These are phyloP conservation scores for Helminthosporium solani DNA, from an alignment of 2,329 filamentous ascomycete species.

Conservation along the genomic window DNA sequence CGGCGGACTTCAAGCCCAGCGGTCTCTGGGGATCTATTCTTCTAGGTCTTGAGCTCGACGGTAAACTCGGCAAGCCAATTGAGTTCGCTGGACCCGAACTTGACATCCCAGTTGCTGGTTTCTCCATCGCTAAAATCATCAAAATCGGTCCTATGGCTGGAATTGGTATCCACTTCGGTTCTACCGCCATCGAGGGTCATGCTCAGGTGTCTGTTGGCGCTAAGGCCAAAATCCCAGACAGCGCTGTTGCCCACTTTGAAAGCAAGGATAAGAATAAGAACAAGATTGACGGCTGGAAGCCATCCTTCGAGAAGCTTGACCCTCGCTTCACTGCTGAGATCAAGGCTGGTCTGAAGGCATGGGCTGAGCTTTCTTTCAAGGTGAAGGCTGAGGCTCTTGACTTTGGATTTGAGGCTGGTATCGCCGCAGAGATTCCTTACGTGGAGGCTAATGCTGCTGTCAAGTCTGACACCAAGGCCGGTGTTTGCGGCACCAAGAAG, in stretches of 20 bases:
- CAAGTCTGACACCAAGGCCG: neutral
- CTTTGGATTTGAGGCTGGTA: neutral
- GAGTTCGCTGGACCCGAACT: conserved; percentile 24
- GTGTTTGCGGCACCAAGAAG: neutral
- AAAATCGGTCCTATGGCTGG: conserved; percentile 24
- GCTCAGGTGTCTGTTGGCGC: conserved; percentile 17
- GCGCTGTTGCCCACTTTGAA: conserved; percentile 15
- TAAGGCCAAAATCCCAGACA: conserved; percentile 20
- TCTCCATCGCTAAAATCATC: conserved; percentile 19
- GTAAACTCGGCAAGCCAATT: conserved; percentile 21
- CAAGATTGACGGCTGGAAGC: conserved; percentile 18
- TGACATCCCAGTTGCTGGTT: conserved; percentile 21
- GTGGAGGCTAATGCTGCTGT: neutral
- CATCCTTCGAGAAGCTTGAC: conserved; percentile 20
- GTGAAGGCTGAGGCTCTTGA: conserved; percentile 16
- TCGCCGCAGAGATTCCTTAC: neutral
- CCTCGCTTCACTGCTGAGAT: conserved; percentile 21
- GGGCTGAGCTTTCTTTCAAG: conserved; percentile 22
- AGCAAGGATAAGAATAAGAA: conserved; percentile 16
- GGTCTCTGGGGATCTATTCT: conserved; percentile 17
- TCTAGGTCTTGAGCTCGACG: conserved; percentile 18
- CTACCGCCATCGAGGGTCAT: conserved; percentile 18
- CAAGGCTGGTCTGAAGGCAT: conserved; percentile 15
- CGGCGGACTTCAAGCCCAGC: conserved; percentile 15
- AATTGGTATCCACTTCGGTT: conserved; percentile 23